Evolutionary conservation across 2,329 filamentous ascomycete species (phyloP).

Genomic region (Lomentospora prolificans): DNA sequence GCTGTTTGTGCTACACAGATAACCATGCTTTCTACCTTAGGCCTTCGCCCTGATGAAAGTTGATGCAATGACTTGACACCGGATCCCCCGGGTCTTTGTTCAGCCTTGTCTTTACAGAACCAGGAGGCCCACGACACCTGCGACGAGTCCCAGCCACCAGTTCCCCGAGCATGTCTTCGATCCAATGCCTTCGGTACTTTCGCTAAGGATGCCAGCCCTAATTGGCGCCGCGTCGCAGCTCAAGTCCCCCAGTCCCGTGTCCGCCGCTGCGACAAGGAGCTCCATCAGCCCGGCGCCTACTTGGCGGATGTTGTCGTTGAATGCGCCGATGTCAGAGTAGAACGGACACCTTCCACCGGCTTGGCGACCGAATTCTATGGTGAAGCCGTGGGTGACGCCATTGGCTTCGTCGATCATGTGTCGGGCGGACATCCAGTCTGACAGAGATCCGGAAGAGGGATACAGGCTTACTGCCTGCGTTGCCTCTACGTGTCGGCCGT

Average conservation of each 20-base stretch:
- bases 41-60: too few relatives aligned
- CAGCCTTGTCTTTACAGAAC: too few relatives aligned
- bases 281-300: slow-evolving; percentile 38
- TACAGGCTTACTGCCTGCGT: slow-evolving; percentile 32
- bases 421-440: slow-evolving; percentile 36
- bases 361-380: slow-evolving; percentile 36
- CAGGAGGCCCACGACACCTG: not conserved
- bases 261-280: slow-evolving; percentile 24
- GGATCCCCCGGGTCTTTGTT: too few relatives aligned
- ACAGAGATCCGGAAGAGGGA: slow-evolving; percentile 33
- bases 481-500: slow-evolving; percentile 21
- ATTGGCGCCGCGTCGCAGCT: not conserved
- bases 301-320: slow-evolving; percentile 33
- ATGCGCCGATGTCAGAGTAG: slow-evolving; percentile 33
- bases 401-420: slow-evolving; percentile 26
- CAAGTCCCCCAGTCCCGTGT: not conserved
- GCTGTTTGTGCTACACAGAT: too few relatives aligned
- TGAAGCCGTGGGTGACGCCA: slow-evolving; percentile 31
- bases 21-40: too few relatives aligned
- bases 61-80: too few relatives aligned
- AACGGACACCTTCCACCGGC: slow-evolving; percentile 25
- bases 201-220: not conserved
- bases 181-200: not conserved
- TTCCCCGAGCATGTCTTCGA: not conserved
- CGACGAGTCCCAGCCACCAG: not conserved